Base-by-base conservation (phyloP, 768 basidiomycete genomes). In the Rhodosporidiobolus odoratus region DNA sequence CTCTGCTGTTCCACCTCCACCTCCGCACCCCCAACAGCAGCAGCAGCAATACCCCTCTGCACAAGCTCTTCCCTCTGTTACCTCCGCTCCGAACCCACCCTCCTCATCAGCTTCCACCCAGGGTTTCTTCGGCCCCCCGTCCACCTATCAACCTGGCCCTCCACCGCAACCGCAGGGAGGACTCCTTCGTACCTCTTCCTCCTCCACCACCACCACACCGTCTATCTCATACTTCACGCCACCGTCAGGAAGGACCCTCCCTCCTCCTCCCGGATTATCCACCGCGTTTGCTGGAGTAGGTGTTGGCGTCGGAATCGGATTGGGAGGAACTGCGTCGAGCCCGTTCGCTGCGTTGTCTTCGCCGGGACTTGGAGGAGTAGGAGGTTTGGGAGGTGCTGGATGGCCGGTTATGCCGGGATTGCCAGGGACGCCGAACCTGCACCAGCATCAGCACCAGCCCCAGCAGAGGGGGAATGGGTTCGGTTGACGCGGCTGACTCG, bases 211-310 rank as follows among this genome's bases (percentile, higher is more conserved):
- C 30, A 17, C 65, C 37, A 50, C 21, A 8, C 8, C 48, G 9
- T 50, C 48, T n/a, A 12, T 8, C n/a, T n/a, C n/a, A n/a, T n/a
- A n/a, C n/a, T n/a, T n/a, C n/a, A n/a, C n/a, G n/a, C 47, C 4
- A 38, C 50, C 34, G 35, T 3, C 50, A 30, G 16, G 43, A 16
- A 6, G 47, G 21, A 40, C 61, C 12, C 21, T 10, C n/a, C 27
- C 19, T 13, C 35, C 30, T 32, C 58, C 66, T 6, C 57, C 68
- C 9, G 58, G 62, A 25, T 25, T 69, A 15, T 65, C 68, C 21
- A 69, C 68, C 3, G 68, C 68, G 3, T 59, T 60, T n/a, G 58
- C 59, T 4, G 68, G 68, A 0, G 48, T 61, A n/a, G 47, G 13
- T 21, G 41, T 58, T 4, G 13, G 30, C 23, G 17, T 32, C 15